Base-by-base conservation (phyloP, 108 stramenopile genomes). In the Aurantiochytrium sp. region DNA sequence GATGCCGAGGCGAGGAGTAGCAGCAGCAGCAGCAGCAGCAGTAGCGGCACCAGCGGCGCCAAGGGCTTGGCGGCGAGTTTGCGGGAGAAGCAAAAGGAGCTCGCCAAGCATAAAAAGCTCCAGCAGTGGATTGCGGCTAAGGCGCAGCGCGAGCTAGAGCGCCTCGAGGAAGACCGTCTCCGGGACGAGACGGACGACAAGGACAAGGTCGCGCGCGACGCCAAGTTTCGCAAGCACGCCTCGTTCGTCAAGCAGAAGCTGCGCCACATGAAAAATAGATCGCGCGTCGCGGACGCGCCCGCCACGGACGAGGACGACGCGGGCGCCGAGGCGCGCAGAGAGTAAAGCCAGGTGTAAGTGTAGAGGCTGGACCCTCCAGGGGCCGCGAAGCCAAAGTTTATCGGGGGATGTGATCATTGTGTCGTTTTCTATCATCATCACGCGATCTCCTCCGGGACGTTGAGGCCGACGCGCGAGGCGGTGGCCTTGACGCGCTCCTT, bases 71-170 rank as follows among this genome's bases (percentile, higher is more conserved):
- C 53, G 21, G 30, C 54, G 21, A 86, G 34, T 55, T 8, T 30
- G 54, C 53, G 54, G 12, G 87, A 89, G 85, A 85, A 89, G 86
- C 81, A 86, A 30, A 85, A 85, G 65, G 55, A 59, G 36, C 50
- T 92, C 89, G 89, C 87, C 90, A 91, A 90, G 48, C 89, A 92
- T 12, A 73, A 89, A 37, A 89, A 91, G 68, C 89, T 92, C 31
- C 91, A 92, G 48, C 91, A 92, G 68, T 92, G 90, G 90, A 91
- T 92, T 24, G 42, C 86, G 54, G 85, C 89, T 8, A 92, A 92
- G 91, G 91, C 89, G 41, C 86, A 88, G 65, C 41, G 45, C 52
- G 91, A 88, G 59, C 68, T 88, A 39, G 90, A 90, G 55, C 52
- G 87, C 27, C 87, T 91, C 31, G 81, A 73, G 45, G 54, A 36